Base-by-base conservation (phyloP, 2,329 filamentous ascomycete genomes). In the Fusarium secorum region DNA sequence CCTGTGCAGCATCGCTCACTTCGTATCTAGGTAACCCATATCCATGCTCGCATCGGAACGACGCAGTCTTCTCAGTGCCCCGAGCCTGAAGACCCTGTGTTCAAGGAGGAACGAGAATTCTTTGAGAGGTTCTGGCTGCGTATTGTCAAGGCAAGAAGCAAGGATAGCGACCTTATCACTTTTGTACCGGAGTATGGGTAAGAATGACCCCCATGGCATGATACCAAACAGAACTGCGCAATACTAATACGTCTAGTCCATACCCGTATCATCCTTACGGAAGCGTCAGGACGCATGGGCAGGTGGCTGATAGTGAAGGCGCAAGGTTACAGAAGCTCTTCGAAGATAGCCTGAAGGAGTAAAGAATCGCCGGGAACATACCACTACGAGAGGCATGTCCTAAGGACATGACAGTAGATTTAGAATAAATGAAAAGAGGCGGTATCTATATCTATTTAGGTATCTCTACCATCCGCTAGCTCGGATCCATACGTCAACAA, bases 401-500 rank as follows among this genome's bases (percentile, higher is more conserved):
- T 24, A 5, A 24, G 24, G 24, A 5, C 24, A 24, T 24, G 24
- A 24, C 24, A 24, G 24, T 24, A 24, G 24, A 24, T 5, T 24
- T 24, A 24, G 24, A 24, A 4, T 24, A 4, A 24, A 24, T 5
- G 24, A 24, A 24, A 24, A 4, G 4, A 24, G 24, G n/a, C n/a
- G n/a, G n/a, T n/a, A 24, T 24, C 24, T 24, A 24, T 24, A 20
- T 30, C 18, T 28, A 45, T 45, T 9, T 3, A 5, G n/a, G n/a
- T 7, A 4, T 24, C 6, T 33, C 28, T 56, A 79, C 78, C 78
- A 90, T 0, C 88, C 88, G 53, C 86, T 82, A 74, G 86, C 88
- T 51, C 89, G 80, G 13, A 86, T 80, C 88, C 89, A 91, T 17
- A 91, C 83, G 80, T 91, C 89, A 18, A 87, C 80, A 30, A 84